Percentiles rank a stretch among this genome's conserved stretches.
Evolutionary conservation across 192 early-diverging fungal species (phyloP).

Genomic region (Backusella sp.): DNA sequence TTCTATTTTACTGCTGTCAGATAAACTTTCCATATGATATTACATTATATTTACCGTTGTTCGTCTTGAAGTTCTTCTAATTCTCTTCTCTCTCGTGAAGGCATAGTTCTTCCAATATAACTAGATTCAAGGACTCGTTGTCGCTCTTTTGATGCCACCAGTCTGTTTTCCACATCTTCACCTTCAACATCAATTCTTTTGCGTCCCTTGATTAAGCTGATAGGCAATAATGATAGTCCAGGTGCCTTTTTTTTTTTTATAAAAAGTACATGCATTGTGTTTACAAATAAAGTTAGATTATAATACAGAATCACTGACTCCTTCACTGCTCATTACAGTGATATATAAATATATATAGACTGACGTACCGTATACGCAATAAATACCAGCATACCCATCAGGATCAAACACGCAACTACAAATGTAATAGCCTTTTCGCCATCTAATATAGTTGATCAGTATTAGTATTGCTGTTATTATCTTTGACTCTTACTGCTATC

Average conservation of each 20-base stretch:
- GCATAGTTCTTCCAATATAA: constrained; percentile 14
- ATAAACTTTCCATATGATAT: background rate
- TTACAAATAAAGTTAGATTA: background rate
- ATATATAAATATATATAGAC: background rate
- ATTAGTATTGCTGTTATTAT: background rate
- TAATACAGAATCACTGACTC: background rate
- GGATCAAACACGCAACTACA: constrained; percentile 43
- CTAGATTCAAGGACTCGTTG: constrained; percentile 16
- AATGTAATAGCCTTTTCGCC: constrained; percentile 48
- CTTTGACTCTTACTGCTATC: constrained; percentile 41
- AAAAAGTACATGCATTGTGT: background rate
- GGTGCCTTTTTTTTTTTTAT: constrained; percentile 21
- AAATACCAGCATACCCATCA: constrained; percentile 53
- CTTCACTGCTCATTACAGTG: background rate
- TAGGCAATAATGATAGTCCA: constrained; percentile 30
- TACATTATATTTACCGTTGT: constrained; percentile 18
- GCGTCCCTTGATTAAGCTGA: constrained; percentile 34
- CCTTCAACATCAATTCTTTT: constrained; percentile 21
- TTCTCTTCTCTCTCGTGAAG: constrained; percentile 9
- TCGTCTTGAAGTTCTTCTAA: constrained; percentile 24
- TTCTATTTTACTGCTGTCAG: background rate
- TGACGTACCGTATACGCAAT: constrained; percentile 53
- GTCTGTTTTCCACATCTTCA: constrained; percentile 22
- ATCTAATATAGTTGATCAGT: constrained; percentile 16
- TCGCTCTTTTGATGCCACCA: constrained; percentile 14